phyloP scores from a whole-genome alignment of 2,329 filamentous ascomycete genomes.

The Aureobasidium leucospermi region DNA sequence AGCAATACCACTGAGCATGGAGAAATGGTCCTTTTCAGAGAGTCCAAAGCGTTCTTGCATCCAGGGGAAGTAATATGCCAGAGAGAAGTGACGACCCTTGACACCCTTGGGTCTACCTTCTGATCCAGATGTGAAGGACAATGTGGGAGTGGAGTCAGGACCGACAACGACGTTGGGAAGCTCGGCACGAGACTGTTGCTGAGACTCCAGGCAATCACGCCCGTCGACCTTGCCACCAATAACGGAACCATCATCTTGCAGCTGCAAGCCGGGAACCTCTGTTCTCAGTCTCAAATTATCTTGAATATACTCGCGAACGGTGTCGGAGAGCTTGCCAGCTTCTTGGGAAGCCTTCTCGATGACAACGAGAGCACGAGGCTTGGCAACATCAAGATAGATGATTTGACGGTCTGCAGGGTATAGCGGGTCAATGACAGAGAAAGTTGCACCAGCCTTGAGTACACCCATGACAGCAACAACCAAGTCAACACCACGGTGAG shows the following conservation, averaged over 20 bases:
- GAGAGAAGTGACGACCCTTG: slow-evolving; percentile 73
- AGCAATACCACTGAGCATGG: slow-evolving; percentile 77
- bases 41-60: slow-evolving; percentile 80
- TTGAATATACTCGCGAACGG: slow-evolving; percentile 61
- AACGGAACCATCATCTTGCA: slow-evolving; percentile 64
- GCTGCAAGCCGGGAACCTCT: slow-evolving; percentile 63
- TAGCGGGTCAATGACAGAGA: slow-evolving; percentile 66
- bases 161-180: slow-evolving; percentile 70
- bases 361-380: slow-evolving; percentile 62
- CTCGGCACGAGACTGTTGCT: slow-evolving; percentile 45
- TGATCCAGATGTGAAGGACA: slow-evolving; percentile 56
- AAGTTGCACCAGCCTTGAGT: slow-evolving; percentile 51
- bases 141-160: slow-evolving; percentile 72
- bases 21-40: slow-evolving; percentile 65
- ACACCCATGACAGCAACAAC: slow-evolving; percentile 75
- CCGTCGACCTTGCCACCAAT: slow-evolving; percentile 60
- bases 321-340: slow-evolving; percentile 53
- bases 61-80: slow-evolving; percentile 86
- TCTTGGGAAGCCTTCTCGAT: slow-evolving; percentile 67
- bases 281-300: slow-evolving; percentile 66
- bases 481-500: slow-evolving; percentile 71
- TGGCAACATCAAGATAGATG: slow-evolving; percentile 74
- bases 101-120: slow-evolving; percentile 83
- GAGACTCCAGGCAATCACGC: slow-evolving; percentile 55
- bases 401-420: slow-evolving; percentile 77